These are phyloP conservation scores for Cytospora piceae DNA, from an alignment of 2,329 filamentous ascomycete species.

Conservation along the genomic window DNA sequence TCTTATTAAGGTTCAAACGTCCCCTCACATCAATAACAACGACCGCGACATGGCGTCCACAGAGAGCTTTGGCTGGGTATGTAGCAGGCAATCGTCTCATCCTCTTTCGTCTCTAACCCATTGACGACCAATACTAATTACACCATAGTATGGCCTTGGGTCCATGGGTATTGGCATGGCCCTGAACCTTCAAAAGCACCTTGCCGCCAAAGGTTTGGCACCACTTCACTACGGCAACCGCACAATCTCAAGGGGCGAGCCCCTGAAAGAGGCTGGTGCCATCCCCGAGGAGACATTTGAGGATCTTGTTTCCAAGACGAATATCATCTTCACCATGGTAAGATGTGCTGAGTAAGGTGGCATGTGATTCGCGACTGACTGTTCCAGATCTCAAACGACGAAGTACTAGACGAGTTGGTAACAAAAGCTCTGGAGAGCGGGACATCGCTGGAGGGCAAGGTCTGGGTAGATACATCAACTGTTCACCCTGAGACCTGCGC, in stretches of 20 bases:
- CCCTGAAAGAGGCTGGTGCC: slow-evolving; percentile 37
- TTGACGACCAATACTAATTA: not conserved
- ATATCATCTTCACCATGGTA: slow-evolving; percentile 40
- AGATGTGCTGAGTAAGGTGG: not conserved
- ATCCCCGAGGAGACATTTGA: slow-evolving; percentile 32
- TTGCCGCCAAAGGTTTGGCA: slow-evolving; percentile 33
- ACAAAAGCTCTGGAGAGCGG: not conserved
- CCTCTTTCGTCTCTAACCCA: no score
- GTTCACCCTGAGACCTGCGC: slow-evolving; percentile 50
- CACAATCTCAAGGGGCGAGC: slow-evolving; percentile 48
- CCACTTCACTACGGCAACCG: slow-evolving; percentile 49
- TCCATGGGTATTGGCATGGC: slow-evolving; percentile 57
- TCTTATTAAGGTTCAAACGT: not conserved
- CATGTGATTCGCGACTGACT: not conserved
- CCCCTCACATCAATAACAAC: not conserved
- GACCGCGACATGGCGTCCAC: not conserved
- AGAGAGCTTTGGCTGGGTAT: slow-evolving; percentile 11
- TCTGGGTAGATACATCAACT: slow-evolving; percentile 54
- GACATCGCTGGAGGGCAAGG: slow-evolving; percentile 40
- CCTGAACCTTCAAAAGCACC: slow-evolving; percentile 50
- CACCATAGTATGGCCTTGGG: slow-evolving; percentile 44
- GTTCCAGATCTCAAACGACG: slow-evolving; percentile 7
- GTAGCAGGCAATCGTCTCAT: not conserved
- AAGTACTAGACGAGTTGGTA: slow-evolving; percentile 10
- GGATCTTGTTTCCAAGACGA: slow-evolving; percentile 37